Evolutionary conservation across 257 asterid species (phyloP), one percentile per base, ranked within the genome.

Genomic region (Salvia splendens): DNA sequence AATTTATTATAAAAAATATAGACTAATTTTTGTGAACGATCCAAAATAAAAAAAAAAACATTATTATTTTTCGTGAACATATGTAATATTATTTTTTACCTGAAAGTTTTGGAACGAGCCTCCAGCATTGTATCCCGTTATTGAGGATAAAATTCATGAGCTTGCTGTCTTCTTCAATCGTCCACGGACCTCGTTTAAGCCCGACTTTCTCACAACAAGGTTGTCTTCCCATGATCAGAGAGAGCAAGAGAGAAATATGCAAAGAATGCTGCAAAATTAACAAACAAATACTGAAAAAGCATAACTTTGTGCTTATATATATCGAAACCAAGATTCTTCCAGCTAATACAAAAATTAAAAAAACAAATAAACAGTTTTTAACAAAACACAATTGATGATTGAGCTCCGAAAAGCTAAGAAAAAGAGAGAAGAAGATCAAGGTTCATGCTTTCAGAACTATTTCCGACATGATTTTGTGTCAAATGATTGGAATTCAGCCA

Each of bases 111-210:
- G 97, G 96, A 40, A 91, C 91, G n/a, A 88, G 80, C 7, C 95
- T 81, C 96, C 97, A 91, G 8, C 95, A 88, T 68, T 88, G 89
- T 48, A 88, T 88, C 2, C 97, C 97, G 69, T 88, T 88, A 71
- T 79, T 85, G 85, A 88, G 91, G 75, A 91, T 88, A 85, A 86
- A 91, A 63, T 72, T 80, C 90, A 88, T 80, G 43, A 90, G 92
- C 87, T 84, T 88, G 32, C 82, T 79, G 67, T 91, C 97, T 79
- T 91, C 97, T 77, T 91, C 92, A 36, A 81, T 69, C 1, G 95
- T 91, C 97, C 96, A 91, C 1, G 92, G 96, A 33, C 97, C 95
- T 35, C 96, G 85, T 71, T 79, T 87, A 11, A 91, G 81, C 17
- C 95, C 96, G 2, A 79, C 78, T 65, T 83, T 87, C 17, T 91